phyloP scores from a whole-genome alignment of 441 rosid genomes.

The Arabidopsis lyrata region DNA sequence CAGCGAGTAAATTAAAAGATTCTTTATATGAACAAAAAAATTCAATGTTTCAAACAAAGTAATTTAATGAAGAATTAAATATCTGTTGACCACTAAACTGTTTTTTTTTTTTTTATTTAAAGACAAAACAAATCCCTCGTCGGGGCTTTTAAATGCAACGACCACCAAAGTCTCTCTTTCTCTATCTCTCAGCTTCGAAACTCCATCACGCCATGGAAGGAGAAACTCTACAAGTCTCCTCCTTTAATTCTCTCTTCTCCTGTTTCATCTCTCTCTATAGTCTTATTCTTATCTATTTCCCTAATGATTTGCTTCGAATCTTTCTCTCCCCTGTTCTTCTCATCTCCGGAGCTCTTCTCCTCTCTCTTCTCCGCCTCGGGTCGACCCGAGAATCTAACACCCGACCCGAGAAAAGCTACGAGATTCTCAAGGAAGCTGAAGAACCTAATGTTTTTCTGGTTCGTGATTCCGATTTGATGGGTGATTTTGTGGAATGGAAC shows the following conservation, averaged over 20 bases:
- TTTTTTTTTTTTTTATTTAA: background rate
- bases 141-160: slow-evolving; percentile 45
- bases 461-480: slow-evolving; percentile 20
- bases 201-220: slow-evolving; percentile 36
- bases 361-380: slow-evolving; percentile 65
- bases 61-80: background rate
- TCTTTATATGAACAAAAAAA: too few relatives aligned
- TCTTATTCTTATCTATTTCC: slow-evolving; percentile 62
- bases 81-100: background rate
- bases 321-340: slow-evolving; percentile 58
- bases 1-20: too few relatives aligned
- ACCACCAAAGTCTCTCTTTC: slow-evolving; percentile 29
- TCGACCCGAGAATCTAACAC: slow-evolving; percentile 33
- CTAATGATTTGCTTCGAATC: slow-evolving; percentile 43
- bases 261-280: slow-evolving; percentile 56
- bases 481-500: slow-evolving; percentile 68
- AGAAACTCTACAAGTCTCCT: slow-evolving; percentile 7
- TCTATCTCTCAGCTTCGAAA: background rate
- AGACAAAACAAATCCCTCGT: slow-evolving; percentile 19
- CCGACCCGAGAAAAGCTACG: slow-evolving; percentile 11
- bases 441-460: background rate
- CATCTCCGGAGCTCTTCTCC: slow-evolving; percentile 45
- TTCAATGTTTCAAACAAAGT: too few relatives aligned
- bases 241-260: slow-evolving; percentile 62
- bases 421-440: background rate